Percentiles rank a stretch among this genome's conserved stretches.
Evolutionary conservation across 2,329 filamentous ascomycete genomes (phyloP).

Genomic region (Pleomassaria siparia): DNA sequence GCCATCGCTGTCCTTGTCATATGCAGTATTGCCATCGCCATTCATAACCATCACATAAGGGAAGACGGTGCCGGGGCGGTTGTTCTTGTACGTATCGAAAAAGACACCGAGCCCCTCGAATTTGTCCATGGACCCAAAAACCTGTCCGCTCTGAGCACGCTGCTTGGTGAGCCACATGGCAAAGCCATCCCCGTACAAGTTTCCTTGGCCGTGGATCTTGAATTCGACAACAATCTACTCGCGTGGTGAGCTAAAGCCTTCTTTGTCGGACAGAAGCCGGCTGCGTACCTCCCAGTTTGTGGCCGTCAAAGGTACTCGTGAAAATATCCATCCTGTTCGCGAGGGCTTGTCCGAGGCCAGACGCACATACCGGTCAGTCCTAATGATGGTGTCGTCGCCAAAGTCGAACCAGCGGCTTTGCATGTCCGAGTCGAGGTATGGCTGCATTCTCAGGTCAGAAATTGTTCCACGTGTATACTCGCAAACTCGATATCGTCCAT

Average conservation of each 20-base stretch:
- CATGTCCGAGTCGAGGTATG: slow-evolving; percentile 97
- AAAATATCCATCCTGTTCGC: slow-evolving; percentile 91
- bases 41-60: slow-evolving; percentile 99
- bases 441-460: slow-evolving; percentile 54
- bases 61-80: slow-evolving; percentile 91
- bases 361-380: slow-evolving; percentile 79
- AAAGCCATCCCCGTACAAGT: slow-evolving; percentile 93
- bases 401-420: slow-evolving; percentile 99
- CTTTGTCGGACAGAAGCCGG: neutral
- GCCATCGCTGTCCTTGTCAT: slow-evolving; percentile 93
- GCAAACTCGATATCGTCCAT: too few relatives aligned
- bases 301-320: slow-evolving; percentile 87
- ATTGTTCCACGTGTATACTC: neutral
- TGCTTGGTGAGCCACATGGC: slow-evolving; percentile 98
- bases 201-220: slow-evolving; percentile 84
- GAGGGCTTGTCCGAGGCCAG: slow-evolving; percentile 88
- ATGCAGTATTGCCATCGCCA: slow-evolving; percentile 83
- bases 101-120: slow-evolving; percentile 96
- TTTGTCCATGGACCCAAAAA: slow-evolving; percentile 84
- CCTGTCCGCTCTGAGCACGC: slow-evolving; percentile 74
- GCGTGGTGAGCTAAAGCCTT: slow-evolving; percentile 26
- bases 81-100: slow-evolving; percentile 99
- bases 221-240: slow-evolving; percentile 84
- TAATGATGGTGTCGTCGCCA: slow-evolving; percentile 89
- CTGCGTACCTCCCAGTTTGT: slow-evolving; percentile 85